These are phyloP conservation scores for Selaginella tamariscina DNA, from an alignment of 75 land plant genomes.

Conservation along the genomic window DNA sequence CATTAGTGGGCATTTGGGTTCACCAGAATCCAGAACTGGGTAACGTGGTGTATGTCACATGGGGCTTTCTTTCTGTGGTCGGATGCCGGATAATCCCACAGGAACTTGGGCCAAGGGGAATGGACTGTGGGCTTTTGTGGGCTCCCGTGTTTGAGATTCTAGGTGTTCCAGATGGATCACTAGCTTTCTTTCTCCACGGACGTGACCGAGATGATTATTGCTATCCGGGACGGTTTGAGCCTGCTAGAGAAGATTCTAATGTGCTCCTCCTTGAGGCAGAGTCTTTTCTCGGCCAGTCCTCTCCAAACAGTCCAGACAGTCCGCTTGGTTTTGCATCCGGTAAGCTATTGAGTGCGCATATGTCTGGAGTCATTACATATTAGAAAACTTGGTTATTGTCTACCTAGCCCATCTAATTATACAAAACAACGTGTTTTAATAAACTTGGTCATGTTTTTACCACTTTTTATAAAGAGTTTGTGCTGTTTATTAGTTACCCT, in stretches of 20 bases:
- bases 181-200: constrained; percentile 62
- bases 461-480: too few species aligned
- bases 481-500: too few species aligned
- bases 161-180: constrained; percentile 42
- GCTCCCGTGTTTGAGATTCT: constrained; percentile 85
- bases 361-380: too few species aligned
- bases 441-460: too few species aligned
- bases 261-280: constrained; percentile 69
- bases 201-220: constrained; percentile 46
- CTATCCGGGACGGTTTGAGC: constrained; percentile 51
- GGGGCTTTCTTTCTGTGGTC: constrained; percentile 63
- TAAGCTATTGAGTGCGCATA: too few species aligned
- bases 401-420: too few species aligned
- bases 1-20: constrained; percentile 76
- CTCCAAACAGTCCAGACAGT: constrained; percentile 10
- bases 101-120: constrained; percentile 55
- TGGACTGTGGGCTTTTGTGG: constrained; percentile 59
- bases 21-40: constrained; percentile 96
- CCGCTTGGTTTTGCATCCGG: too few species aligned
- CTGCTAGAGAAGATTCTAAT: constrained; percentile 41
- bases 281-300: constrained; percentile 9
- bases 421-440: too few species aligned
- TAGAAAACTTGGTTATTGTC: too few species aligned
- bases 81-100: constrained; percentile 81
- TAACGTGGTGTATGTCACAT: constrained; percentile 66